Evolutionary conservation across 2,329 filamentous ascomycete genomes (phyloP).

Genomic region (Penicillium oxalicum): DNA sequence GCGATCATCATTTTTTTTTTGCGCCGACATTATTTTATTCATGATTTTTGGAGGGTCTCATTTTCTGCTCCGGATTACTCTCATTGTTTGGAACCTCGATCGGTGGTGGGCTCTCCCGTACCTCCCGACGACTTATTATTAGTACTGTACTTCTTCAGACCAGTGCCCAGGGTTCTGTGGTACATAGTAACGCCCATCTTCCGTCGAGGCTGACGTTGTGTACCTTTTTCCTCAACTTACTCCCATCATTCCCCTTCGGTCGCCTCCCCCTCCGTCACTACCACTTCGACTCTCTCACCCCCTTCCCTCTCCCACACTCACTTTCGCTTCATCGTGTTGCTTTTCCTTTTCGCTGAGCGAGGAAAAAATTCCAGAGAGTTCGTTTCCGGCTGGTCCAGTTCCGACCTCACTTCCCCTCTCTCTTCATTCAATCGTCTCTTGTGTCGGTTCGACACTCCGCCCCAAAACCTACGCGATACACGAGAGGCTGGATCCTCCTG

Average conservation of each 20-base stretch:
- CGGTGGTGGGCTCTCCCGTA: not conserved
- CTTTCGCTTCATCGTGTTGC: conserved; percentile 18
- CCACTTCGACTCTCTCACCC: conserved; percentile 9
- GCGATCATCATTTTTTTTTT: too few relatives aligned
- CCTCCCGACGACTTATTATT: conserved; percentile 15
- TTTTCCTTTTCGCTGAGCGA: conserved; percentile 32
- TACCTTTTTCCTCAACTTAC: conserved; percentile 9
- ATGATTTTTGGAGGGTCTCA: too few relatives aligned
- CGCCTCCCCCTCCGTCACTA: conserved; percentile 13
- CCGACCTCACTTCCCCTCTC: conserved; percentile 23
- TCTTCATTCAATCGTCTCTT: conserved; percentile 11
- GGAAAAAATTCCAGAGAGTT: conserved; percentile 23
- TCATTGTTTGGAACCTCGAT: not conserved
- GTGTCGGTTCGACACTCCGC: conserved; percentile 11
- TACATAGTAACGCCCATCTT: not conserved
- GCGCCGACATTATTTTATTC: too few relatives aligned
- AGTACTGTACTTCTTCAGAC: conserved; percentile 1
- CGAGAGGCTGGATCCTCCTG: conserved; percentile 36
- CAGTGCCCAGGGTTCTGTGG: too few relatives aligned
- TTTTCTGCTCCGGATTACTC: too few relatives aligned
- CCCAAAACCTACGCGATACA: not conserved
- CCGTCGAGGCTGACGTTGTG: conserved; percentile 13
- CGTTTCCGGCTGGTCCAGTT: conserved; percentile 34
- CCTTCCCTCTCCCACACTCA: conserved; percentile 11
- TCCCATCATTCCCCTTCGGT: conserved; percentile 6